Base-by-base conservation (phyloP, 208 protist species). In the Blechomonas ayalai region DNA sequence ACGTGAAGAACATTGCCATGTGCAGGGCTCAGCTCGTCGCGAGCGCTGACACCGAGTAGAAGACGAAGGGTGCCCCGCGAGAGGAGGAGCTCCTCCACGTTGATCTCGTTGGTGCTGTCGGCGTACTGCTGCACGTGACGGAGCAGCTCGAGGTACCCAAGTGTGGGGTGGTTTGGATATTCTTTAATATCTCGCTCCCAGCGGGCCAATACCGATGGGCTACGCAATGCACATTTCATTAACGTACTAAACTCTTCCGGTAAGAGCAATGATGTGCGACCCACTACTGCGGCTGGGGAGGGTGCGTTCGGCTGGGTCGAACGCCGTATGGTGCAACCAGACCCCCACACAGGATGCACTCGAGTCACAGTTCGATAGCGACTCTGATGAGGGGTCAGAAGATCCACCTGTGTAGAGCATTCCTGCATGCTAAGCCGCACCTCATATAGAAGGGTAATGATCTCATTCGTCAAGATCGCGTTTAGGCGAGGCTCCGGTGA, bases 391-490 rank as follows among this genome's bases (percentile, higher is more conserved):
- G n/a, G n/a, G n/a, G n/a, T n/a, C n/a, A n/a, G n/a, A n/a, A n/a
- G n/a, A n/a, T n/a, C n/a, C n/a, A n/a, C n/a, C n/a, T n/a, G n/a
- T n/a, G n/a, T n/a, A n/a, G n/a, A n/a, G n/a, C n/a, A n/a, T 52
- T 68, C 61, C 32, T 70, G 34, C 65, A 70, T 71, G 38, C 59
- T 47, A 33, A 72, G 53, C n/a, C 59, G 59, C 31, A 71, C 45
- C 53, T 79, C 71, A 45, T 71, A 73, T 1, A 79, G 52, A 18
- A 79, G 62, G 41, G 65, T 79, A 18, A 73, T 37, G 36, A 79
- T 36, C 50, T 79, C 71, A 32, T 74, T 79, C 12, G 51, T 36
- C 25, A 79, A 66, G 25, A 73, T 59, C 10, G 71, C 45, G 54
- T 59, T 79, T 10, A 79, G 46, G 12, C 71, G 63, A 28, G 71